A percentile compares a stretch with the other conserved stretches of the same genome.
Evolutionary conservation across 768 basidiomycete genomes (phyloP).

Genomic region (Suillus hirtellus): DNA sequence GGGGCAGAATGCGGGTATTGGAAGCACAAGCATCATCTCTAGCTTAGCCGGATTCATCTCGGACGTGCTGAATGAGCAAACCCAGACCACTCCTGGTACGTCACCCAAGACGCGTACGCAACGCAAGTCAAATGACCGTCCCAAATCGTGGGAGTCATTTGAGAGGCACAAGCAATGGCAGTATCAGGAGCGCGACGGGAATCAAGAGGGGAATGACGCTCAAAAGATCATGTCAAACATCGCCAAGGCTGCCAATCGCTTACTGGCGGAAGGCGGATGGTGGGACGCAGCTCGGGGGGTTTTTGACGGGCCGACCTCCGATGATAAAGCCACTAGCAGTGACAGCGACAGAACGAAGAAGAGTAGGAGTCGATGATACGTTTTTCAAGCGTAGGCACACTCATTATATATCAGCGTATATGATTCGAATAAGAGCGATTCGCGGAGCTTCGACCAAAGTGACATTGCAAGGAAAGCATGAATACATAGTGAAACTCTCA

Average conservation of each 20-base stretch:
- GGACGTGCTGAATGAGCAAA: conserved; percentile 42
- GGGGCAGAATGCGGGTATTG: conserved; percentile 38
- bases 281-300: conserved; percentile 37
- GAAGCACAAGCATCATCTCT: conserved; percentile 37
- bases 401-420: conserved; percentile 10
- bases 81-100: conserved; percentile 30
- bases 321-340: conserved; percentile 13
- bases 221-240: conserved; percentile 51
- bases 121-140: conserved; percentile 21
- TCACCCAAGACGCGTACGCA: conserved; percentile 17
- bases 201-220: conserved; percentile 35
- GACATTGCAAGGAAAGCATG: conserved; percentile 5
- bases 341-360: conserved; percentile 14
- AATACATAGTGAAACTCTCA: conserved; percentile 1
- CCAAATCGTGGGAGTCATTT: conserved; percentile 70
- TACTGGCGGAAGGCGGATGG: conserved; percentile 38
- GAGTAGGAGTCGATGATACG: conserved; percentile 17
- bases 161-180: conserved; percentile 62
- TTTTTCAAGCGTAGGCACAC: conserved; percentile 1
- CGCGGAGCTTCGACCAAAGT: conserved; percentile 4
- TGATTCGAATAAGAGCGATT: conserved; percentile 6
- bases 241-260: conserved; percentile 32
- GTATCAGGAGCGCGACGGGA: conserved; percentile 32
- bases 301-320: conserved; percentile 21
- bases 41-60: conserved; percentile 43